phyloP scores from a whole-genome alignment of 140 eudicot genomes.

The Anethum foeniculum region DNA sequence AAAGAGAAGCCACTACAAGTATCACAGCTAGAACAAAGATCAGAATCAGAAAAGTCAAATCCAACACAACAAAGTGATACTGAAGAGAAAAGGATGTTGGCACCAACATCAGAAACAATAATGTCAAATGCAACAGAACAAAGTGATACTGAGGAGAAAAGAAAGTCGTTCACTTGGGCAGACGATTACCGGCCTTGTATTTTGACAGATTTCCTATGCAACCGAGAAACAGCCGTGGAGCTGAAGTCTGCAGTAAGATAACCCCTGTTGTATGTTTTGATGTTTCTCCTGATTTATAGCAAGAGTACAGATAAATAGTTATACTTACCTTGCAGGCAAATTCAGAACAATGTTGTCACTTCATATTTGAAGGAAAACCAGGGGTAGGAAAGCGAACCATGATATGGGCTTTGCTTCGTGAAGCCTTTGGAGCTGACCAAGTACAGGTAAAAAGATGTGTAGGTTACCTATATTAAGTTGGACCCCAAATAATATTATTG shows the following conservation, averaged over 20 bases:
- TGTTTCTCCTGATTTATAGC: neutral
- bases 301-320: conserved; percentile 1
- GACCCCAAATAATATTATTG: neutral
- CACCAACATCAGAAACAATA: neutral
- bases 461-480: neutral
- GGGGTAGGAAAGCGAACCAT: conserved; percentile 85
- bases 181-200: neutral
- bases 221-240: conserved; percentile 7
- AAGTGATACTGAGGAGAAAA: conserved; percentile 1
- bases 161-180: conserved; percentile 7
- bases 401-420: conserved; percentile 75
- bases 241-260: conserved; percentile 3
- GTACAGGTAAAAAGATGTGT: conserved; percentile 38
- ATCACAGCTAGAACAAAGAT: neutral
- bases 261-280: neutral
- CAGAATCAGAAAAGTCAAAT: neutral
- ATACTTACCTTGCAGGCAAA: conserved; percentile 26
- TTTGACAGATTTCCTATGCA: conserved; percentile 6
- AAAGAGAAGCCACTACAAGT: neutral
- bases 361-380: conserved; percentile 69
- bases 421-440: conserved; percentile 44
- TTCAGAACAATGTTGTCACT: conserved; percentile 35
- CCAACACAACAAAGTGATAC: neutral
- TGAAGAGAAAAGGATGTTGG: neutral
- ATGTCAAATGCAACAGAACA: neutral